phyloP scores from a whole-genome alignment of 106 monocot genomes.

The Phalaenopsis aphrodite region DNA sequence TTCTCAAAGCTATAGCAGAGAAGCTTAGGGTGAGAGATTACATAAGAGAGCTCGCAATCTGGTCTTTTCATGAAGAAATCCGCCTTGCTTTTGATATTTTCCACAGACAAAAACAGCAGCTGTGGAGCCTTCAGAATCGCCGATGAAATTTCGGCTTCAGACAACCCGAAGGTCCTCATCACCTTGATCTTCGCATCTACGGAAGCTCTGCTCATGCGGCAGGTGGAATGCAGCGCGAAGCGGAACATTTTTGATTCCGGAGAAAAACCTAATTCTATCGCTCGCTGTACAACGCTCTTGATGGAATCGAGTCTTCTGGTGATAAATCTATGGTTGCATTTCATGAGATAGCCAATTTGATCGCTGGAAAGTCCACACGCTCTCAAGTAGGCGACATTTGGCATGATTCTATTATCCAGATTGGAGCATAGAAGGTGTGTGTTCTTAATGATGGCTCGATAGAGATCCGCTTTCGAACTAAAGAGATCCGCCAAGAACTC shows the following conservation, averaged over 20 bases:
- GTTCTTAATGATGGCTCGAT: background rate
- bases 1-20: conserved; percentile 24
- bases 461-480: background rate
- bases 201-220: background rate
- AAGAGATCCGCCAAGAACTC: background rate
- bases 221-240: background rate
- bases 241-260: conserved; percentile 6
- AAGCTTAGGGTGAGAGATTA: conserved; percentile 6
- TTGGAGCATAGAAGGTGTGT: background rate
- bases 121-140: conserved; percentile 16
- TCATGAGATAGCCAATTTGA: conserved; percentile 8
- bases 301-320: background rate
- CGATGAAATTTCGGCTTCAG: conserved; percentile 11
- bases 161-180: conserved; percentile 13
- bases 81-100: conserved; percentile 10
- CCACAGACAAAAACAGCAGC: conserved; percentile 5
- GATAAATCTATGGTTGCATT: background rate
- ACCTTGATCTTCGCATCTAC: conserved; percentile 11
- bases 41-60: conserved; percentile 6
- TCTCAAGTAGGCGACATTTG: conserved; percentile 17
- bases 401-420: conserved; percentile 1
- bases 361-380: background rate
- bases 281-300: background rate
- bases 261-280: conserved; percentile 12
- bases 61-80: conserved; percentile 17